phyloP scores from a whole-genome alignment of 441 rosid genomes.

The Monsonia emarginata region DNA sequence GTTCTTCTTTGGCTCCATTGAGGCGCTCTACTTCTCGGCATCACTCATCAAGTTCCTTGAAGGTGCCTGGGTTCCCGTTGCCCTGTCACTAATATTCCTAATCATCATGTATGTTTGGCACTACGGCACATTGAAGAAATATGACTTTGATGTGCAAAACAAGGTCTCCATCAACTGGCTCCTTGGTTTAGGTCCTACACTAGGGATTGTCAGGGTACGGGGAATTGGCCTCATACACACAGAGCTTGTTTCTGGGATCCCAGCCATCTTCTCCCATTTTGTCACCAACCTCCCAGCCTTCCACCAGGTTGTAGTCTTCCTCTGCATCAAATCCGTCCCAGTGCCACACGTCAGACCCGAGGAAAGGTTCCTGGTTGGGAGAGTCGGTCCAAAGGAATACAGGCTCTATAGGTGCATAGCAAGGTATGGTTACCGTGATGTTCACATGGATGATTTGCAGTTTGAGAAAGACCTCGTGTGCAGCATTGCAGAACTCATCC shows the following conservation, averaged over 20 bases:
- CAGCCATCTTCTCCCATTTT: slow-evolving; percentile 87
- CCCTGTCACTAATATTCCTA: slow-evolving; percentile 71
- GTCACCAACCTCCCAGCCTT: slow-evolving; percentile 96
- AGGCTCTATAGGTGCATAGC: slow-evolving; percentile 85
- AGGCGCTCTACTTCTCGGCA: slow-evolving; percentile 88
- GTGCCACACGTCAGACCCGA: slow-evolving; percentile 76
- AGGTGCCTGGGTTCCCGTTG: slow-evolving; percentile 98
- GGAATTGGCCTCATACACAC: slow-evolving; percentile 87
- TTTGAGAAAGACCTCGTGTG: slow-evolving; percentile 71
- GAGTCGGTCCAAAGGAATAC: slow-evolving; percentile 79
- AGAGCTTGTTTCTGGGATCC: slow-evolving; percentile 80
- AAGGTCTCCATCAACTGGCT: slow-evolving; percentile 94
- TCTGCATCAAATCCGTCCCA: slow-evolving; percentile 84
- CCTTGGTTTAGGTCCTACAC: slow-evolving; percentile 77
- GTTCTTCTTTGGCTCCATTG: slow-evolving; percentile 71
- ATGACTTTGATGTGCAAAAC: slow-evolving; percentile 79
- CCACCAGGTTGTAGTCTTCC: slow-evolving; percentile 75
- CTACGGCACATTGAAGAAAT: slow-evolving; percentile 74
- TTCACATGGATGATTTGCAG: slow-evolving; percentile 81
- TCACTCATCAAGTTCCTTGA: slow-evolving; percentile 83
- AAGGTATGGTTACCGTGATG: slow-evolving; percentile 90
- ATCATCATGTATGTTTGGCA: slow-evolving; percentile 90
- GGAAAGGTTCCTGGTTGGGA: slow-evolving; percentile 82
- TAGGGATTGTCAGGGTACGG: slow-evolving; percentile 80
- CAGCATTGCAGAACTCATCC: slow-evolving; percentile 63